phyloP scores from a whole-genome alignment of 441 rosid species.

The Omphalea diandra region DNA sequence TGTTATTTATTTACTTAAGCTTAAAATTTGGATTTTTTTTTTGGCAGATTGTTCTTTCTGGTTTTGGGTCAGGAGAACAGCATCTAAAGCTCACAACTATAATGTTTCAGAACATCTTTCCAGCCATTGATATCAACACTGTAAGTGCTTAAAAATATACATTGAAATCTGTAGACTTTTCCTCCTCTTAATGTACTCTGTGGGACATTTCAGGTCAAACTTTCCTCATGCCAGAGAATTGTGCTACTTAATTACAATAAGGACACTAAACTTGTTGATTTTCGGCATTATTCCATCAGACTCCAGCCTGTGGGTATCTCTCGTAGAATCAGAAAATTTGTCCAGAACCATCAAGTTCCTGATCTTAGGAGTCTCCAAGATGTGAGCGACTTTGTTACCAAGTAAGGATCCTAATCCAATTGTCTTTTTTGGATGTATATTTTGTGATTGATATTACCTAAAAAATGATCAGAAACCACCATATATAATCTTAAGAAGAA shows the following conservation, averaged over 20 bases:
- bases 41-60: constrained; percentile 87
- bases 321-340: constrained; percentile 85
- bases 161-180: constrained; percentile 10
- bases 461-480: not conserved
- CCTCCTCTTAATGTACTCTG: constrained; percentile 12
- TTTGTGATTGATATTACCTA: not conserved
- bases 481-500: not conserved
- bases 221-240: constrained; percentile 88
- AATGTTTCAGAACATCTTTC: constrained; percentile 95
- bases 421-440: not conserved
- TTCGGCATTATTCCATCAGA: constrained; percentile 88
- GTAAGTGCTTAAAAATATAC: constrained; percentile 42
- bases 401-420: constrained; percentile 44
- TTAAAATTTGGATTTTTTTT: constrained; percentile 2
- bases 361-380: constrained; percentile 89
- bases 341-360: constrained; percentile 89
- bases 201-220: constrained; percentile 68
- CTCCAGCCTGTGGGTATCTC: constrained; percentile 92
- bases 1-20: not conserved
- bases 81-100: constrained; percentile 79
- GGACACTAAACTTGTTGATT: constrained; percentile 79
- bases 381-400: constrained; percentile 83
- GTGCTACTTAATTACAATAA: constrained; percentile 85
- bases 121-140: constrained; percentile 83
- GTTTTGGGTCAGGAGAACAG: constrained; percentile 80